phyloP scores from a whole-genome alignment of 2,329 filamentous ascomycete species.

The Metarhizium anisopliae region DNA sequence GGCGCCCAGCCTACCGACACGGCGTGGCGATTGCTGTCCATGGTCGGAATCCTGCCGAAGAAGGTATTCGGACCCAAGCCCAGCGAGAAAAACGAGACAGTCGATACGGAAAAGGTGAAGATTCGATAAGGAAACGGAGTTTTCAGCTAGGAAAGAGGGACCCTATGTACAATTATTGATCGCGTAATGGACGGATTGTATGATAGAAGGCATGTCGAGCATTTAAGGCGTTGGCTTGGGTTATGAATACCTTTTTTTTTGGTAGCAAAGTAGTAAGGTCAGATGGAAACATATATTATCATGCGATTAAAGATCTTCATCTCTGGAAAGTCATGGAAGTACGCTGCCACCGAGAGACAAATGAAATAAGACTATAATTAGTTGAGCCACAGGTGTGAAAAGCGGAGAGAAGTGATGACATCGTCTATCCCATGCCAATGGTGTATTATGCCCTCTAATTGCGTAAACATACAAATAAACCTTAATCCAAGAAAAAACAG shows the following conservation, averaged over 20 bases:
- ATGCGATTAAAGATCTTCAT: background rate
- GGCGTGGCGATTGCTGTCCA: conserved; percentile 74
- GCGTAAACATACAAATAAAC: background rate
- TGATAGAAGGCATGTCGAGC: conserved; percentile 18
- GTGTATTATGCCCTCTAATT: background rate
- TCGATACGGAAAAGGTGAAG: conserved; percentile 19
- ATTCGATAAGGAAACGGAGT: conserved; percentile 15
- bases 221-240: conserved; percentile 19
- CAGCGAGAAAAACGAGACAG: conserved; percentile 14
- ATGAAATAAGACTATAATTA: background rate
- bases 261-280: background rate
- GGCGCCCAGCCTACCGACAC: conserved; percentile 90
- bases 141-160: background rate
- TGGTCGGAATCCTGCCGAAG: conserved; percentile 50
- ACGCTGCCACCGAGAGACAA: background rate
- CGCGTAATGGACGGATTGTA: conserved; percentile 10
- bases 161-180: background rate
- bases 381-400: background rate
- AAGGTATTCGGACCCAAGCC: conserved; percentile 25
- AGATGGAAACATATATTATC: background rate
- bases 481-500: conserved; percentile 5
- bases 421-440: background rate
- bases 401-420: background rate
- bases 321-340: background rate
- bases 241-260: background rate